Base-by-base conservation (phyloP, 257 asterid genomes). In the Marsdenia floribunda region DNA sequence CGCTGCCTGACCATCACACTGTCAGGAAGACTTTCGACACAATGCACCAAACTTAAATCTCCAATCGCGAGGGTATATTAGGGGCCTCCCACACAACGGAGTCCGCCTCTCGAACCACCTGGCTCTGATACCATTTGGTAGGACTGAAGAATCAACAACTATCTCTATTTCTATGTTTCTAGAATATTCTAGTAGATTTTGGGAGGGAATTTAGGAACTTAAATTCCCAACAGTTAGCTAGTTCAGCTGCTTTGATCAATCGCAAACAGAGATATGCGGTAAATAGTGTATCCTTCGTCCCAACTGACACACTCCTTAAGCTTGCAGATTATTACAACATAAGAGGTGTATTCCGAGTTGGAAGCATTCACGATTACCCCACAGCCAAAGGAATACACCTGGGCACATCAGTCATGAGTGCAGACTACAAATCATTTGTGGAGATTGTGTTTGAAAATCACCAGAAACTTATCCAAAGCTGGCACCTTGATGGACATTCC, bases 401-500 rank as follows among this genome's bases (percentile, higher is more conserved):
- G 3, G 83, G 82, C 74, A 74, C 94, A 3, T 76, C 96, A 33
- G 94, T 88, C 22, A 83, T 91, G 90, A 90, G 87, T 49, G 86
- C 92, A 0, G 90, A 86, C 73, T 70, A 86, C 84, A 82, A 81
- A 71, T 50, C 87, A n/a, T 92, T 88, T 18, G 74, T 85, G 35
- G 97, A 90, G 81, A 86, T 90, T 5, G 91, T 92, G 40, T 92
- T 92, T 53, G 92, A 86, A 83, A 92, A 90, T 76, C 80, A 46
- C 4, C 96, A 88, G 66, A 75, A 70, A 42, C 80, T 81, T 38
- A 35, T 83, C 13, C 96, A 87, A 29, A 83, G 85, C 71, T 88
- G 92, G 92, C 96, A 92, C 82, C 96, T 92, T 61, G 90, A 90
- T 74, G 97, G 97, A 44, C 80, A 87, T 76, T 74, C 89, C 40